These are phyloP conservation scores for Zymoseptoria passerinii DNA, from an alignment of 2,329 filamentous ascomycete genomes.

Conservation along the genomic window DNA sequence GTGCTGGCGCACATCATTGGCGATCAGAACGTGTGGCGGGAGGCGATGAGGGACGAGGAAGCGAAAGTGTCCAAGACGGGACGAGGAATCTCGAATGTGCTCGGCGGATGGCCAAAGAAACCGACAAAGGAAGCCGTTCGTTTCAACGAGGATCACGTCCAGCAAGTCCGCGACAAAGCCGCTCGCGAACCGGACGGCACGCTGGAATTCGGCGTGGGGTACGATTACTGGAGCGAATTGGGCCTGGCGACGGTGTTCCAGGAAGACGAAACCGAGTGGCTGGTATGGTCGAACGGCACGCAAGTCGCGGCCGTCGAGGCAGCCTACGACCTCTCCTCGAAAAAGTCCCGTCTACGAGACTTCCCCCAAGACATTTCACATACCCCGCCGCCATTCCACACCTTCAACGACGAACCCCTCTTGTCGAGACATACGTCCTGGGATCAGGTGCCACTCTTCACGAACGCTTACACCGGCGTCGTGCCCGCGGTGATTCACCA, in stretches of 20 bases:
- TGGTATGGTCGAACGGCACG: conserved; percentile 13
- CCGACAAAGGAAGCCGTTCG: conserved; percentile 5
- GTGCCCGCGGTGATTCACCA: conserved; percentile 22
- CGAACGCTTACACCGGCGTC: conserved; percentile 19
- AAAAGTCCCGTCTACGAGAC: conserved; percentile 4
- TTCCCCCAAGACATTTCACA: conserved; percentile 18
- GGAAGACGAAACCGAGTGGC: conserved; percentile 22
- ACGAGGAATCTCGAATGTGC: background rate
- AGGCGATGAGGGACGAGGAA: conserved; percentile 26
- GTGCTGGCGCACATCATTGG: conserved; percentile 26
- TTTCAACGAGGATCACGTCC: conserved; percentile 15
- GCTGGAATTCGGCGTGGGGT: conserved; percentile 25
- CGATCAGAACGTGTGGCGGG: conserved; percentile 26
- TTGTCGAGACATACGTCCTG: conserved; percentile 14
- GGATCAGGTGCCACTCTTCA: conserved; percentile 19
- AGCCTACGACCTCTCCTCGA: conserved; percentile 1
- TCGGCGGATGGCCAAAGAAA: background rate
- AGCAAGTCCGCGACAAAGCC: conserved; percentile 18
- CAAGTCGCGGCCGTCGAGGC: conserved; percentile 11
- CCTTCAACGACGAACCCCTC: conserved; percentile 15
- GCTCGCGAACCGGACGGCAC: conserved; percentile 36
- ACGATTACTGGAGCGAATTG: conserved; percentile 23
- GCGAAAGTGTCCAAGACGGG: background rate
- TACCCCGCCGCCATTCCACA: conserved; percentile 18
- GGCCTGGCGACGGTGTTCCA: conserved; percentile 21